Conservation (phyloP, 2,329 filamentous ascomycete species). For the Trichophyton mentagrophytes region DNA sequence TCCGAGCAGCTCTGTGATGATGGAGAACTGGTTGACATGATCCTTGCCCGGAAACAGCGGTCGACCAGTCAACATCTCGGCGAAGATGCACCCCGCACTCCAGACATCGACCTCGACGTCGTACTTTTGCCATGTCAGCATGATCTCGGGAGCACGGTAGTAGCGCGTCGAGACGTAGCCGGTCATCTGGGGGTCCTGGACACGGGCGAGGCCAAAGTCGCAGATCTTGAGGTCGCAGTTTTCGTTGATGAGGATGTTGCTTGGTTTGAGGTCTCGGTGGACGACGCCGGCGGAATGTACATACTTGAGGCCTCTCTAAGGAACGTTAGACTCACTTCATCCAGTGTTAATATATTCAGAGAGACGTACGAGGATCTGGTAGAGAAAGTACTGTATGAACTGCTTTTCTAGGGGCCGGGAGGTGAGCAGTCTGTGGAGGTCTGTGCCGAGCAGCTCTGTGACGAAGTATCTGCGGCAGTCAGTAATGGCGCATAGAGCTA, state of each 20-base stretch:
- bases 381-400: conserved; percentile 99
- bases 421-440: conserved; percentile 87
- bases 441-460: conserved; percentile 91
- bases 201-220: conserved; percentile 92
- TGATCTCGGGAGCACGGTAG: conserved; percentile 97
- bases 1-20: conserved; percentile 93
- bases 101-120: conserved; percentile 98
- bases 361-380: conserved; percentile 80
- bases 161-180: conserved; percentile 98
- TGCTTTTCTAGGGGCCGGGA: conserved; percentile 96
- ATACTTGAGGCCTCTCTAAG: conserved; percentile 89
- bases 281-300: conserved; percentile 97
- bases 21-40: conserved; percentile 98
- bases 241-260: conserved; percentile 98
- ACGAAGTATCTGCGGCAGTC: conserved; percentile 67
- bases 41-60: conserved; percentile 97
- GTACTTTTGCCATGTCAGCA: conserved; percentile 99
- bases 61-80: conserved; percentile 91
- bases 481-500: too few relatives aligned
- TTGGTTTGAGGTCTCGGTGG: conserved; percentile 93
- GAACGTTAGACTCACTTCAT: background rate
- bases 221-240: conserved; percentile 99
- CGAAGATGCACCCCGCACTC: conserved; percentile 98
- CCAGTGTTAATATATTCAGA: background rate
- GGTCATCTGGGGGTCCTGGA: conserved; percentile 99